These are phyloP conservation scores for Thalassiosira sp. DNA, from an alignment of 352 stramenopile genomes.

Conservation along the genomic window DNA sequence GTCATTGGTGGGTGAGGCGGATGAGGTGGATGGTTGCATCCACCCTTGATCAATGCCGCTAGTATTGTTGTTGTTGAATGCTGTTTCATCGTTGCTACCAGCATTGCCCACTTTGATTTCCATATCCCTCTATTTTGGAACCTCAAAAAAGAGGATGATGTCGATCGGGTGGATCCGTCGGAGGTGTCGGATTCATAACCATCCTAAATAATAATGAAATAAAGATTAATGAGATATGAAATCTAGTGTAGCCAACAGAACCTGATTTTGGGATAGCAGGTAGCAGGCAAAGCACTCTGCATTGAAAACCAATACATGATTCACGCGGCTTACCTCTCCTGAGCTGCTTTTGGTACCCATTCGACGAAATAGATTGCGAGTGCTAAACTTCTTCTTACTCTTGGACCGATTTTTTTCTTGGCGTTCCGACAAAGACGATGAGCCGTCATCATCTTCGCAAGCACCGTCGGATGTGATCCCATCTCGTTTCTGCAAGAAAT, in stretches of 20 bases:
- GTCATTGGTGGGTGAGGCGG: neutral
- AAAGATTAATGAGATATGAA: neutral
- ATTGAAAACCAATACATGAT: neutral
- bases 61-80: too few species aligned
- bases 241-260: too few species aligned
- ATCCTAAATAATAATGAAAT: slow-evolving; percentile 20
- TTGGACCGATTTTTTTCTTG: slow-evolving; percentile 25
- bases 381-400: slow-evolving; percentile 24
- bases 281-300: neutral
- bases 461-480: slow-evolving; percentile 19
- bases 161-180: slow-evolving; percentile 41
- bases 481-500: slow-evolving; percentile 31
- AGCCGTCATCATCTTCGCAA: slow-evolving; percentile 24
- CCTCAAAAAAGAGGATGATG: slow-evolving; percentile 51
- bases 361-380: slow-evolving; percentile 20
- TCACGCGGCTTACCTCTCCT: slow-evolving; percentile 23
- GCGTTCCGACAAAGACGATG: slow-evolving; percentile 40
- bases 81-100: too few species aligned
- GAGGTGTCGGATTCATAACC: slow-evolving; percentile 47
- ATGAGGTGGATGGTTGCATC: slow-evolving; percentile 6
- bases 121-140: slow-evolving; percentile 45
- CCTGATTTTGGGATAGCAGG: neutral
- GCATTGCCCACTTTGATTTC: slow-evolving; percentile 42
- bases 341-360: slow-evolving; percentile 9
- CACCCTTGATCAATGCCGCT: slow-evolving; percentile 27